Base-by-base conservation (phyloP, 257 asterid species). In the Paraleonurus japonicus region DNA sequence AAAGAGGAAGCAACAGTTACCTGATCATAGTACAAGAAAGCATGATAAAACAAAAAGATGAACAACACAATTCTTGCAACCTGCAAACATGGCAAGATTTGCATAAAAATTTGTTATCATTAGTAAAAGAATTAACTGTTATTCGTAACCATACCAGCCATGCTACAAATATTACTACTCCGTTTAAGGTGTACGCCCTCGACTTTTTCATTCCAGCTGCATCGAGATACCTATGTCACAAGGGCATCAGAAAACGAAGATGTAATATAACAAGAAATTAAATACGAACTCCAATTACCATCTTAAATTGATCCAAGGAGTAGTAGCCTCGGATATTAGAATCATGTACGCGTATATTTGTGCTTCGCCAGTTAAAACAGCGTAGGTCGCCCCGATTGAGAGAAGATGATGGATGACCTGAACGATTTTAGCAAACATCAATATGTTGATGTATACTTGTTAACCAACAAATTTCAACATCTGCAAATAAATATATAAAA, bases 321-420 rank as follows among this genome's bases (percentile, higher is more conserved):
- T 92, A 1, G 98, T 92, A 70, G 94, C 85, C 90, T 92, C 98
- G 4, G 97, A 92, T 27, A 83, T 63, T 75, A 90, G 72, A 67
- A 92, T 85, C 90, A 83, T 76, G 79, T 59, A 92, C 7, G 87
- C 72, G 73, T 90, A 92, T 57, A 88, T 30, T 73, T 92, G 98
- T n/a, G 86, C 98, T 81, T 90, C 93, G 15, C 98, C 93, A 4
- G 89, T 90, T 72, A 88, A 77, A 89, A 88, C 79, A 39, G 98
- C 75, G 13, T 90, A 90, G 41, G 79, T 50, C 57, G 78, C 78
- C 1, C 88, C 61, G 79, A 85, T 69, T 12, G 98, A 88, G 60
- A 92, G 88, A 74, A 90, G 79, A 80, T 92, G 98, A 83, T 92
- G 98, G 75, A 85, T 48, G 66, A 92, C 85, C 98, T 92, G 80